phyloP scores from a whole-genome alignment of 2,329 filamentous ascomycete genomes.

The Helminthosporium solani region DNA sequence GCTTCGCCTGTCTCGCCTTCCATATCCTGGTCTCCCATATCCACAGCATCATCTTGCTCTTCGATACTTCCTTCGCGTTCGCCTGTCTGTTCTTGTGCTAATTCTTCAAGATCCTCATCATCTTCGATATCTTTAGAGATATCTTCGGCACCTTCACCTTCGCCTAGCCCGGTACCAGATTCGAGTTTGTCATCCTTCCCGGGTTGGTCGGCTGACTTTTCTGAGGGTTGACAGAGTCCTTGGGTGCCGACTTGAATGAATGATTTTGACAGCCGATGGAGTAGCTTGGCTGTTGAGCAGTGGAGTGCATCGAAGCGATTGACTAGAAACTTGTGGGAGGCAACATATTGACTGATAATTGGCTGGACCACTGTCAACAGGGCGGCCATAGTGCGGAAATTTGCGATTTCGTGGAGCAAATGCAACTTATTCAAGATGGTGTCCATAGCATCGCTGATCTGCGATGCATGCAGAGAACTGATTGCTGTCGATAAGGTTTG shows the following conservation, averaged over 20 bases:
- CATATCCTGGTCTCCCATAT: conserved; percentile 89
- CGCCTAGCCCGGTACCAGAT: conserved; percentile 87
- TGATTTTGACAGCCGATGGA: conserved; percentile 71
- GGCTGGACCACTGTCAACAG: conserved; percentile 65
- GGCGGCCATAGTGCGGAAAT: conserved; percentile 53
- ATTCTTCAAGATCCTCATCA: conserved; percentile 87
- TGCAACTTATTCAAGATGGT: conserved; percentile 50
- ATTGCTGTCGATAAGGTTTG: conserved; percentile 46
- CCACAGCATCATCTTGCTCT: conserved; percentile 81
- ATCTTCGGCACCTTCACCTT: conserved; percentile 92
- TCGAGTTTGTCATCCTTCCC: conserved; percentile 78
- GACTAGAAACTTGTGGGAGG: conserved; percentile 61
- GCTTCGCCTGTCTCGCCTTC: conserved; percentile 77
- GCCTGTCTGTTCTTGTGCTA: conserved; percentile 77
- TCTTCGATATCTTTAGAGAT: conserved; percentile 96
- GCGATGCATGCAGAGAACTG: conserved; percentile 59
- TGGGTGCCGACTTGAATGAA: conserved; percentile 78
- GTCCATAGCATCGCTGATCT: conserved; percentile 53
- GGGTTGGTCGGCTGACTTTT: conserved; percentile 66
- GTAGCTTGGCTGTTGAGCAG: conserved; percentile 68
- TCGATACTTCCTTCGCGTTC: conserved; percentile 67
- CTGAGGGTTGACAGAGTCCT: conserved; percentile 88
- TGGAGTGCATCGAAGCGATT: conserved; percentile 65
- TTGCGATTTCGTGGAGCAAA: conserved; percentile 40
- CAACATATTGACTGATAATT: conserved; percentile 71